Conservation (phyloP, 768 basidiomycete genomes). For the Lentinus brumalis region DNA sequence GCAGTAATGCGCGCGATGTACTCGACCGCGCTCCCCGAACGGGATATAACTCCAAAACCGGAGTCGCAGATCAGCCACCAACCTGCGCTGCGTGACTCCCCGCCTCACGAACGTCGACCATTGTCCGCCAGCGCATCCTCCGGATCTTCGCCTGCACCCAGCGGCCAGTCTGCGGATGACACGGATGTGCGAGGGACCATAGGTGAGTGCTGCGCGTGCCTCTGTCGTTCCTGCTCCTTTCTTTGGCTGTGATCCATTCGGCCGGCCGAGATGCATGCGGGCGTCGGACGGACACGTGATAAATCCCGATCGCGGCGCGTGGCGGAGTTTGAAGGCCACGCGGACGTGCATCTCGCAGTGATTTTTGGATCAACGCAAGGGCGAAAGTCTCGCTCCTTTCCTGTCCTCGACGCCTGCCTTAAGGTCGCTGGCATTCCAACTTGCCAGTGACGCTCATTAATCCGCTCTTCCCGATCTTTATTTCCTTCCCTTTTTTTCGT, state of each 20-base stretch:
- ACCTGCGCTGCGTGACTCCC: background rate
- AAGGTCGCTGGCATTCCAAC: constrained; percentile 16
- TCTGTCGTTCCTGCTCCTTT: too few species aligned
- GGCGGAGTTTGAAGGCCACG: constrained; percentile 27
- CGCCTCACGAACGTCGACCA: background rate
- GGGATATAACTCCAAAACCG: constrained; percentile 18
- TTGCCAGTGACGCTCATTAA: constrained; percentile 6
- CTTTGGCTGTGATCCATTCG: too few species aligned
- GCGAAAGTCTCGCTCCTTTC: constrained; percentile 4
- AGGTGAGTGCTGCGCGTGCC: too few species aligned
- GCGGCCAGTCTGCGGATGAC: too few species aligned
- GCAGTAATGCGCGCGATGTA: constrained; percentile 20
- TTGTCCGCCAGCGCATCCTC: background rate
- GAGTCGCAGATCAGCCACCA: constrained; percentile 9
- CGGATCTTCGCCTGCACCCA: background rate
- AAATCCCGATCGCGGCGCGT: background rate
- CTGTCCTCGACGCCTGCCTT: constrained; percentile 9
- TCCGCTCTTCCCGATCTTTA: constrained; percentile 12
- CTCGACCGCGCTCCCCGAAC: constrained; percentile 4
- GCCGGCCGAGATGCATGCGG: too few species aligned
- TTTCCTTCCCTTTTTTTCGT: constrained; percentile 11
- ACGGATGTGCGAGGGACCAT: too few species aligned
- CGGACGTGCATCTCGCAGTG: constrained; percentile 12
- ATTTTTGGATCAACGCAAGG: constrained; percentile 4
- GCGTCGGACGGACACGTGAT: too few species aligned